A percentile compares a stretch with the other conserved stretches of the same genome.
Evolutionary conservation across 768 basidiomycete genomes (phyloP).

Genomic region (Boletus edulis): DNA sequence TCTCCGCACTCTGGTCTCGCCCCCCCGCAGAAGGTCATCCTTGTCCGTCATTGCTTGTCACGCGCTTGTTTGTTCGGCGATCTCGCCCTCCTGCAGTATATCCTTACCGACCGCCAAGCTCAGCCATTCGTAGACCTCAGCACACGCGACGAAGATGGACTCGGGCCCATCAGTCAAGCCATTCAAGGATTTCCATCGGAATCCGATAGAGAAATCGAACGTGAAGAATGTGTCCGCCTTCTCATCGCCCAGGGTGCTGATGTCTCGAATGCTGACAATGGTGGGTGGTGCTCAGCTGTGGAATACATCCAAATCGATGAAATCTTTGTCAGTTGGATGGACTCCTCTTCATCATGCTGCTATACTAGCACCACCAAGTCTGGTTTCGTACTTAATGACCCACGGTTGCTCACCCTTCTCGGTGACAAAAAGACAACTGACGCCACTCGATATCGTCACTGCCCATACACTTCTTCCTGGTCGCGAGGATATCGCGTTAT

Average conservation of each 20-base stretch:
- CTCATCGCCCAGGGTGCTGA: conserved; percentile 79
- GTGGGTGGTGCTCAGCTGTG: conserved; percentile 36
- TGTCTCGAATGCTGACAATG: conserved; percentile 56
- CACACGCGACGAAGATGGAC: conserved; percentile 80
- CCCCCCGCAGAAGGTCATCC: conserved; percentile 62
- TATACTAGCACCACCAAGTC: conserved; percentile 81
- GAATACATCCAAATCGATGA: conserved; percentile 3
- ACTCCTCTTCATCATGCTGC: conserved; percentile 92
- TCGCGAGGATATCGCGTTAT: conserved; percentile 79
- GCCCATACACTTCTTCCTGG: conserved; percentile 80
- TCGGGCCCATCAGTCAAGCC: conserved; percentile 71
- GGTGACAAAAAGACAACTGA: conserved; percentile 73
- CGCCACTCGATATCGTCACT: conserved; percentile 86
- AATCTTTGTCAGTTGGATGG: conserved; percentile 73
- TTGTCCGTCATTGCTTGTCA: conserved; percentile 70
- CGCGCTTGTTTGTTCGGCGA: conserved; percentile 82
- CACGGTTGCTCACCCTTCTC: conserved; percentile 85
- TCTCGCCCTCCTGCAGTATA: conserved; percentile 64
- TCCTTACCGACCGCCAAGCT: conserved; percentile 65
- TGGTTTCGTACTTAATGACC: conserved; percentile 90
- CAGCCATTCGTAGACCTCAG: conserved; percentile 66
- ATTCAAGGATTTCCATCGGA: conserved; percentile 84
- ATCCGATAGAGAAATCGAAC: conserved; percentile 79
- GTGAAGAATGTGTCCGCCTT: conserved; percentile 85
- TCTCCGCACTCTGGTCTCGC: conserved; percentile 66